Evolutionary conservation across 2,329 filamentous ascomycete species (phyloP), one percentile per base, ranked within the genome.

Genomic region (Hymenoscyphus fraxineus): DNA sequence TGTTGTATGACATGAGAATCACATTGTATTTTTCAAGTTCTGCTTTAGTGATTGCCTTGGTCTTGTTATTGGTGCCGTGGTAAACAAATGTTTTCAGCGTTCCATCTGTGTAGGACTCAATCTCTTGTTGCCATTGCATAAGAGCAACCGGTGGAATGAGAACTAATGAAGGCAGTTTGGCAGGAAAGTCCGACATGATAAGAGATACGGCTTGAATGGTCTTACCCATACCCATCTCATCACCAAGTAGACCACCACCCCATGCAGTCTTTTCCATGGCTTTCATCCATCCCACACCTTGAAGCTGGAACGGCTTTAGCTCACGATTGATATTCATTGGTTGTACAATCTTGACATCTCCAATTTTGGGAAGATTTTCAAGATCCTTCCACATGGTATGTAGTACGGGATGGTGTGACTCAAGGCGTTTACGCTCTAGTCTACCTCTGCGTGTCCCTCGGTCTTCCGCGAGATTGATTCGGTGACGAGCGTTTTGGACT

Each of bases 181-280:
- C 90, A 3, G 93, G 94, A 72, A 91, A 97, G 75, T 98, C 93
- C 0, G 94, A 97, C 95, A 98, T 98, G 77, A 99, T 93, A 56
- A 99, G 84, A 2, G 94, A 97, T 19, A 99, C 95, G 2, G 95
- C 94, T 77, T 99, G 95, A 60, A 99, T 98, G 0, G 95, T 99
- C 80, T 99, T 99, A 59, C 95, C 95, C 79, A 99, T 91, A 6
- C 95, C 95, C 95, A 99, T 99, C 78, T 99, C 95, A 71, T 99
- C 95, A 65, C 95, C 95, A 1, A 99, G 84, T 2, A 99, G 82
- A 15, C 95, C 95, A 19, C 95, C 95, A 73, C 88, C 91, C 84
- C 93, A 98, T 47, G 89, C 79, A 0, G 87, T 90, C 77, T 91
- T 81, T 76, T 99, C 95, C 83, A 98, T 96, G 63, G 85, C 88